A percentile compares a stretch with the other conserved stretches of the same genome.
These are phyloP conservation scores for Diplodia scrobiculata DNA, from an alignment of 2,329 filamentous ascomycete genomes.

Conservation along the genomic window DNA sequence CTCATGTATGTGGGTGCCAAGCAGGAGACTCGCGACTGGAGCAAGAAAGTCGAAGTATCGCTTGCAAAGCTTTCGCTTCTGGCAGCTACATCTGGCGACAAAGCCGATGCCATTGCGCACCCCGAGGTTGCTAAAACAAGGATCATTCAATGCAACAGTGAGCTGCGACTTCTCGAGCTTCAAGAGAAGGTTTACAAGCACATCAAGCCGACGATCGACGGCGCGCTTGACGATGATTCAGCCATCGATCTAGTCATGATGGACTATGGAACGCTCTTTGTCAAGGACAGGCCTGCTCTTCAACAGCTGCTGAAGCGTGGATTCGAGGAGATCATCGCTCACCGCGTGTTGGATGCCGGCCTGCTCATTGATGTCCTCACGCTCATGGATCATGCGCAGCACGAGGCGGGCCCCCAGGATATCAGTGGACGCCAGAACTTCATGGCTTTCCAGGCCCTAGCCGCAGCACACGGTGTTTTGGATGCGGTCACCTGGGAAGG, in stretches of 20 bases:
- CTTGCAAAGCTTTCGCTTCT: conserved; percentile 77
- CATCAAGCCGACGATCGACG: conserved; percentile 66
- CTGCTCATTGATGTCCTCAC: conserved; percentile 76
- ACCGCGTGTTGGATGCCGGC: conserved; percentile 64
- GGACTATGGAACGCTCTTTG: conserved; percentile 52
- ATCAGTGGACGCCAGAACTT: conserved; percentile 46
- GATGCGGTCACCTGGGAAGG: conserved; percentile 50
- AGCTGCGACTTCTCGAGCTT: conserved; percentile 71
- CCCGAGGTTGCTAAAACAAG: conserved; percentile 43
- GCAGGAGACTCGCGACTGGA: conserved; percentile 81
- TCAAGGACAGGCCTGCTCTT: conserved; percentile 63
- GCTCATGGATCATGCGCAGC: conserved; percentile 63
- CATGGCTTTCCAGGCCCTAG: conserved; percentile 65
- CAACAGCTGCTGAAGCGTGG: conserved; percentile 69
- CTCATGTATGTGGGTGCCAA: conserved; percentile 69
- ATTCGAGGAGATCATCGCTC: conserved; percentile 68
- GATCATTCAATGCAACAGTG: conserved; percentile 58
- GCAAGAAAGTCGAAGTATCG: conserved; percentile 88
- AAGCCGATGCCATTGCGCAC: conserved; percentile 42
- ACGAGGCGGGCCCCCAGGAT: conserved; percentile 50
- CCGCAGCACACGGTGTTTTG: conserved; percentile 56
- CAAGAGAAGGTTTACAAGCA: conserved; percentile 77
- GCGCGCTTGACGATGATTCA: conserved; percentile 76
- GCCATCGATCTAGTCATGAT: conserved; percentile 76
- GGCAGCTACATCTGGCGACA: conserved; percentile 56